Evolutionary conservation across 768 basidiomycete species (phyloP), one percentile per base, ranked within the genome.

Genomic region (Jaapia argillacea): DNA sequence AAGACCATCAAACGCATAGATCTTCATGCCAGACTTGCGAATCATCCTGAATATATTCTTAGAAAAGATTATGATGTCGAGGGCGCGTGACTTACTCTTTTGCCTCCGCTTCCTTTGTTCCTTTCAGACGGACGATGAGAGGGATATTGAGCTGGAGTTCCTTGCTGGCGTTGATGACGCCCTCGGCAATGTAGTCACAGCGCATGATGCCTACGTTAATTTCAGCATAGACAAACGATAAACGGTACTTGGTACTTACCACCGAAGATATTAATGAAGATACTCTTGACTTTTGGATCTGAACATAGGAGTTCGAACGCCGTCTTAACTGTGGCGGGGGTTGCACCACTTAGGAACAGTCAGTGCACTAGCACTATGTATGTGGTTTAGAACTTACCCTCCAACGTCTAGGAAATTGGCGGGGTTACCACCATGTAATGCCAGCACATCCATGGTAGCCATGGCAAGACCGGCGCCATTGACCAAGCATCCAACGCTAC

Each of bases 401-500:
- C 96, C 96, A 45, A 97, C 93, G 55, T 99, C 96, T 48, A 98
- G 74, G 77, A 99, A 99, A 64, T 99, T 98, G 43, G 96, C 96
- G 4, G 96, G 96, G 53, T 93, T 83, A 41, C 90, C 96, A 40
- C 96, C 96, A 58, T 97, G 89, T 41, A 96, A 70, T 39, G 92
- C 79, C 45, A 99, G 74, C n/a, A 98, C 94, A 57, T 99, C 96
- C 96, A 99, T 98, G 44, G 96, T 99, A 27, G 96, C 96, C 96
- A 99, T 99, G 41, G 96, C 96, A 48, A 99, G 70, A 57, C 96
- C 96, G 41, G 96, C 96, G 55, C 96, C 96, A 55, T 99, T 99
- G 49, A 99, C 96, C 42, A 99, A 70, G 68, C 96, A 99, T 23
- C 96, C 96, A 47, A 99, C 81, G 64, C 76, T 86, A 24, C 96